Base-by-base conservation (phyloP, 2,329 filamentous ascomycete species). In the Volutella citrinella region DNA sequence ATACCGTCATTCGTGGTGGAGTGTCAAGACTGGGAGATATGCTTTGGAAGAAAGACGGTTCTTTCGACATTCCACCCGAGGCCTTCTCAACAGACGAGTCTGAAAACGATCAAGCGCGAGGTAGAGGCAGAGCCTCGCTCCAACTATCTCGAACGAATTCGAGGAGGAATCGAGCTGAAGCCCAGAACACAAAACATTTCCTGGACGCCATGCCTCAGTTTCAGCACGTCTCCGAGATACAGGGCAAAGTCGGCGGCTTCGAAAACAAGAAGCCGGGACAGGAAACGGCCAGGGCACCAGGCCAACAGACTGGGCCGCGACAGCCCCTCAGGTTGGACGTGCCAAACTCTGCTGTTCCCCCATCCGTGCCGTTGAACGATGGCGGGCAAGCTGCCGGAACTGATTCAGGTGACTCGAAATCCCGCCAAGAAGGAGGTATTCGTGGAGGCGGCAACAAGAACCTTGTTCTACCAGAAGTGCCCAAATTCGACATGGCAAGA, bases 1-100 rank as follows among this genome's bases (percentile, higher is more conserved):
- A 87, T 41, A 84, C 78, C 19, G 73, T 87, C 19, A 76, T 94
- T 27, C 72, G 74, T 17, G 76, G 68, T 7, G 64, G 76, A 16
- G 72, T 79, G 6, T 76, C 72, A 17, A 77, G 71, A 47, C 57
- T 80, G 11, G 69, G 74, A 19, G 76, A 78, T 31, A 63, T 80
- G 32, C 46, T 80, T 15, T 78, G 76, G 73, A 72, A 68, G 45
- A 76, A 69, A 40, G 74, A 78, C 9, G 56, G 45, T 5, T 41
- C 49, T 4, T 49, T 48, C 10, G 61, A 63, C 6, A 49, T 52
- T 4, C 47, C 59, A 8, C 55, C 54, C 2, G 68, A 72, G 7
- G 47, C 51, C 9, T 63, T 68, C 5, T 65, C 66, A 1, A 68
- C 68, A 3, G 68, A 72, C 16, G 72, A 74, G 15, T 76, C 72